Evolutionary conservation across 768 basidiomycete species (phyloP), one percentile per base, ranked within the genome.

Genomic region (Boletus rex-veris): DNA sequence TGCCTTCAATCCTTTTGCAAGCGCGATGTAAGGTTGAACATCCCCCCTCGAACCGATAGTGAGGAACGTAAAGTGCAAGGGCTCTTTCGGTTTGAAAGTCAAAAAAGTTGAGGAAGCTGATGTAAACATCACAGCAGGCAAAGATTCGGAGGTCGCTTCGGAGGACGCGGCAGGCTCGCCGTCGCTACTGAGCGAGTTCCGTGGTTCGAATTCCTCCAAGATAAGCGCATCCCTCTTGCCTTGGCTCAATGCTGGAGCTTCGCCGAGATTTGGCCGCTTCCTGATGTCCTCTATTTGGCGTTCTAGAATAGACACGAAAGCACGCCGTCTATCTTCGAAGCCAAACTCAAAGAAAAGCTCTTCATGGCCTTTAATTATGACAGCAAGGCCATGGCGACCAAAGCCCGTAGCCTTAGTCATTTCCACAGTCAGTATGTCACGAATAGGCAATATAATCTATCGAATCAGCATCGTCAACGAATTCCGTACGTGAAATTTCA

Each of bases 1-100:
- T 6, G 84, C 83, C 71, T 91, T 86, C 24, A 96, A 73, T 0
- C 93, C 95, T 70, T 95, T 97, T 21, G 91, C 90, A 9, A 99
- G 78, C 2, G 97, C 87, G 62, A 99, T 98, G 67, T 98, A 99
- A 11, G 96, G 96, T 70, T 99, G 96, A 9, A 98, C 97, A 68
- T 99, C 96, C 48, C 96, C 96, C 47, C 96, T 81, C 19, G 92
- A 94, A 7, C 96, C 96, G 60, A 99, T 97, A 1, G 96, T 98
- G 57, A 98, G 73, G 73, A 96, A 93, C 0, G 97, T 98, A 64
- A 99, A 91, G 61, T 84, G 87, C 55, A 99, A 72, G 3, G 90
- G 76, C 60, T 89, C 81, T 62, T 81, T 80, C 3, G 96, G 97
- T 70, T 93, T 95, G 77, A 99, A 99, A 7, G 93, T 96, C 59